Evolutionary conservation across 768 basidiomycete species (phyloP).

Genomic region (Calocybe cyanea): DNA sequence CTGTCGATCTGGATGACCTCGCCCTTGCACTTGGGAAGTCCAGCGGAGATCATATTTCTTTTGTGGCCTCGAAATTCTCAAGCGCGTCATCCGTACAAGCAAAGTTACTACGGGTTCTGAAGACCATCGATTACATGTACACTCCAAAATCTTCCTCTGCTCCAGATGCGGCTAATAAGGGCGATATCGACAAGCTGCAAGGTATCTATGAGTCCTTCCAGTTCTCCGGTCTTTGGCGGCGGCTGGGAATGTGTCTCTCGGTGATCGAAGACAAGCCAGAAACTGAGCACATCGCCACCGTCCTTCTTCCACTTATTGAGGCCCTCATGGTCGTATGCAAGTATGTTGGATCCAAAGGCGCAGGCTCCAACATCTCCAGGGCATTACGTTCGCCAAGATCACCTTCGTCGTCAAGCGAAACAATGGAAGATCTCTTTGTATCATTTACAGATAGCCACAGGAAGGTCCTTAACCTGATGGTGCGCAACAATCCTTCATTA

Average conservation of each 20-base stretch:
- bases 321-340: slow-evolving; percentile 98
- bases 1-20: slow-evolving; percentile 75
- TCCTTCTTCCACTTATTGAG: slow-evolving; percentile 92
- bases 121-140: slow-evolving; percentile 98
- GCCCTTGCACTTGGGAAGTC: slow-evolving; percentile 56
- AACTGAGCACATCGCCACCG: slow-evolving; percentile 85
- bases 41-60: slow-evolving; percentile 52
- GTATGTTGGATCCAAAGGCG: slow-evolving; percentile 71
- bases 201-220: slow-evolving; percentile 89
- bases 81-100: slow-evolving; percentile 93
- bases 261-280: slow-evolving; percentile 77
- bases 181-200: slow-evolving; percentile 79
- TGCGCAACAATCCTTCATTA: slow-evolving; percentile 94
- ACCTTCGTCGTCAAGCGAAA: slow-evolving; percentile 64
- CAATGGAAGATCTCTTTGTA: slow-evolving; percentile 89
- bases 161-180: slow-evolving; percentile 33
- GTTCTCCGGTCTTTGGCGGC: slow-evolving; percentile 84
- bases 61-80: slow-evolving; percentile 86
- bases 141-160: slow-evolving; percentile 49
- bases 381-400: slow-evolving; percentile 65
- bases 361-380: slow-evolving; percentile 41
- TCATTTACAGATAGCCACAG: slow-evolving; percentile 91
- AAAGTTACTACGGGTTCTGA: slow-evolving; percentile 91
- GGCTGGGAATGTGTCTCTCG: slow-evolving; percentile 84
- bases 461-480: slow-evolving; percentile 94